Percentiles rank a stretch among this genome's conserved stretches.
Conservation (phyloP, 108 stramenopile genomes). For the Nitzschia palea region DNA sequence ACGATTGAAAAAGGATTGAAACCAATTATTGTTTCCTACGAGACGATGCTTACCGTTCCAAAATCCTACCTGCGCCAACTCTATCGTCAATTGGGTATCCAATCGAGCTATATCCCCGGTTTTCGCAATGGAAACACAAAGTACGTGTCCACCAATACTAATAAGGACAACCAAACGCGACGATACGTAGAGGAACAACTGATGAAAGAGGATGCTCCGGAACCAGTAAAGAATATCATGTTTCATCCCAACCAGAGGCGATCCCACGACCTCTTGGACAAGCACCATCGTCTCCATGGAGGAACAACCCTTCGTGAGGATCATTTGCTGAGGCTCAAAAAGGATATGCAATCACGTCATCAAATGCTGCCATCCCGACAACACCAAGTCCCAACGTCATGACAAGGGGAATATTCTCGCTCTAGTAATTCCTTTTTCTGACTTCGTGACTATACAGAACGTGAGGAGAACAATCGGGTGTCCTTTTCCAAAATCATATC, state of each 20-base stretch:
- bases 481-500: too few species aligned
- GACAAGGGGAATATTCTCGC: too few species aligned
- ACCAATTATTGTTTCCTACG: slow-evolving; percentile 16
- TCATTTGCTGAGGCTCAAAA: too few species aligned
- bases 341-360: too few species aligned
- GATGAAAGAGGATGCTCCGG: background rate
- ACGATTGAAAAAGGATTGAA: slow-evolving; percentile 21
- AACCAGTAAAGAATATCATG: background rate
- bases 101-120: background rate
- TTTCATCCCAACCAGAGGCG: background rate
- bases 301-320: background rate
- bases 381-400: too few species aligned
- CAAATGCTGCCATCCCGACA: too few species aligned
- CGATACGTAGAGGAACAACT: background rate
- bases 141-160: background rate
- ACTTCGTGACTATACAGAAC: too few species aligned
- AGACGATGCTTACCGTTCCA: slow-evolving; percentile 4
- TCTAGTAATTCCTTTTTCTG: too few species aligned
- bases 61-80: slow-evolving; percentile 3
- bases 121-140: slow-evolving; percentile 16
- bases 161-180: too few species aligned
- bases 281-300: background rate
- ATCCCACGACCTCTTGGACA: background rate
- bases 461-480: too few species aligned
- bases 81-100: background rate